These are phyloP conservation scores for Colletotrichum spaethianum DNA, from an alignment of 2,329 filamentous ascomycete genomes.

Conservation along the genomic window DNA sequence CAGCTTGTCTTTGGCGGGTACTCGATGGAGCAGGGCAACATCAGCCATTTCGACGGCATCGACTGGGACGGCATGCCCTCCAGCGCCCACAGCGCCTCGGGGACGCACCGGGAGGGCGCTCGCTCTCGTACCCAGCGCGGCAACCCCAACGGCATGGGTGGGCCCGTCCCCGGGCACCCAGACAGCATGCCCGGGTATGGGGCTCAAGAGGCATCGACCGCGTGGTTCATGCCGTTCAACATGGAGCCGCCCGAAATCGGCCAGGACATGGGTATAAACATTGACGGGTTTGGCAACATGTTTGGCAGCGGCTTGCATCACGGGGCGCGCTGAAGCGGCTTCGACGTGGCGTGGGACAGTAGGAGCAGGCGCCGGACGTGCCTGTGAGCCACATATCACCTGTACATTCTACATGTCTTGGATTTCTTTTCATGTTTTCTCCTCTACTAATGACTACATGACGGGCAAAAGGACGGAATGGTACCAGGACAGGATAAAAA, in stretches of 20 bases:
- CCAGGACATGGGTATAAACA: conserved; percentile 61
- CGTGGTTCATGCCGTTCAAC: conserved; percentile 96
- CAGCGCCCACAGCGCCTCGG: conserved; percentile 47
- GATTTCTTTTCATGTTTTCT: neutral
- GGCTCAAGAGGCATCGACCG: conserved; percentile 69
- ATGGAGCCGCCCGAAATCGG: conserved; percentile 80
- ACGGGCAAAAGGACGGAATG: conserved; percentile 9
- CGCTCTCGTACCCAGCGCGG: conserved; percentile 43
- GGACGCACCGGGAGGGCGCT: conserved; percentile 42
- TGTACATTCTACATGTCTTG: conserved; percentile 24
- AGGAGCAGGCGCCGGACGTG: neutral
- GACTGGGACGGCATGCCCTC: conserved; percentile 61
- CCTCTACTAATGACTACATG: conserved; percentile 21
- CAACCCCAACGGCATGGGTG: conserved; percentile 50
- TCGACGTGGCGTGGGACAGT: neutral
- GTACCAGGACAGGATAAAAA: conserved; percentile 8
- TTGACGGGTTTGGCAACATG: conserved; percentile 65
- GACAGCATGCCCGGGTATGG: conserved; percentile 37
- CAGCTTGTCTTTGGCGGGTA: conserved; percentile 85
- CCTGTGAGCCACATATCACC: conserved; percentile 9
- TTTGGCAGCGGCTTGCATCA: conserved; percentile 57
- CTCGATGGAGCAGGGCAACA: conserved; percentile 62
- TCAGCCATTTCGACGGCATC: conserved; percentile 57
- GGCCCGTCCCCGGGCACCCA: conserved; percentile 45
- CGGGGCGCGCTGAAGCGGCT: conserved; percentile 23